Evolutionary conservation across 192 early-diverging fungal species (phyloP), one percentile per base, ranked within the genome.

Genomic region (Linnemannia schmuckeri): DNA sequence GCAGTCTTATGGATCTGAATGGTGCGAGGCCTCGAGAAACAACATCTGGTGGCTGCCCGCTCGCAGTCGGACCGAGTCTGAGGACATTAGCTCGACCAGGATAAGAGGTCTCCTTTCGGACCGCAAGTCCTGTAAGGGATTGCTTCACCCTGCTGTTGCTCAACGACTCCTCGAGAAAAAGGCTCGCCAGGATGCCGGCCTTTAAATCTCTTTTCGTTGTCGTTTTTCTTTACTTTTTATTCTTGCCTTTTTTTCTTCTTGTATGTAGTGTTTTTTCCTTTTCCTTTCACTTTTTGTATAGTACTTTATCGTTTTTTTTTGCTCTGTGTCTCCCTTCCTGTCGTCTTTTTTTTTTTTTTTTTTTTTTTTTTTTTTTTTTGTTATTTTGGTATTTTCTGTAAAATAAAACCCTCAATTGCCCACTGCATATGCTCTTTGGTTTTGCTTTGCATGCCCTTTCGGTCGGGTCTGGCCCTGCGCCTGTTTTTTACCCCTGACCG

Each of bases 21-120:
- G 85, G 85, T 81, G 79, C 27, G 85, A 87, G 27, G 68, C 79
- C 46, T 77, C 70, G 20, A 37, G 74, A 49, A 81, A 81, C 76
- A 87, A 87, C 38, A 74, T 87, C 47, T 87, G 85, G 85, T 87
- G 85, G 85, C 17, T 87, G 20, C 79, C 85, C 20, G 55, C 85
- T 1, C 71, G 85, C 35, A 81, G 85, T 22, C 66, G 76, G 6
- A 78, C 74, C 22, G 85, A 87, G 24, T 80, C 85, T 41, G 85
- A 80, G 44, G 85, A 87, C 42, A 81, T 87, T 47, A 81, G 79
- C 27, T 87, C 85, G 22, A 87, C 85, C 18, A 70, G 75, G 76
- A 87, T 87, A 35, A 68, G 85, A 24, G 70, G 68, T 1, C 61
- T 81, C 41, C 63, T 87, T n/a, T 70, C 79, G 6, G 76, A 74